Conservation (phyloP, 352 stramenopile species). For the Phytophthora uliginosa region DNA sequence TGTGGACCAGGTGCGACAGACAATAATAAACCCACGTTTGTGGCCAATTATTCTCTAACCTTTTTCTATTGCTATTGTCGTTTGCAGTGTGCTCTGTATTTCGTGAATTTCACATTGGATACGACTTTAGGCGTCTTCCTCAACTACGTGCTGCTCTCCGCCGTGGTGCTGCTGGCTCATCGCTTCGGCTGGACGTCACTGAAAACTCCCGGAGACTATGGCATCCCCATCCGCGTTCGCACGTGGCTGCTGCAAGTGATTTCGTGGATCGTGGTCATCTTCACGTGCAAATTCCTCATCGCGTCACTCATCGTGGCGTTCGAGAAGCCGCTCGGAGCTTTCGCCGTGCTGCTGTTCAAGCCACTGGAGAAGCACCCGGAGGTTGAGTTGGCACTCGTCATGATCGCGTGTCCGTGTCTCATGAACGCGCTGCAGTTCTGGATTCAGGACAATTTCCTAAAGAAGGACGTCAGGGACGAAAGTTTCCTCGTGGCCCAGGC, state of each 20-base stretch:
- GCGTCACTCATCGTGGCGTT: constrained; percentile 77
- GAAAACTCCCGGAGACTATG: constrained; percentile 82
- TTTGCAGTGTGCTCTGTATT: constrained; percentile 88
- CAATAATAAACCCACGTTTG: not conserved
- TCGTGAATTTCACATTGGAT: constrained; percentile 92
- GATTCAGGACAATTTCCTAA: constrained; percentile 93
- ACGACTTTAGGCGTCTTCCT: constrained; percentile 88
- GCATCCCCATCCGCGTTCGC: constrained; percentile 67
- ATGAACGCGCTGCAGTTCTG: constrained; percentile 94
- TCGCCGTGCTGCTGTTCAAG: constrained; percentile 77
- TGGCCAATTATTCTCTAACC: not conserved
- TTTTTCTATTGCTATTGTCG: not conserved
- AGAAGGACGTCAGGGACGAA: constrained; percentile 81
- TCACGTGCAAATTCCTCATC: constrained; percentile 83
- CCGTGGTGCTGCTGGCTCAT: constrained; percentile 59
- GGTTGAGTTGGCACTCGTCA: constrained; percentile 86
- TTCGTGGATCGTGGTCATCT: constrained; percentile 88
- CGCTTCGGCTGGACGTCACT: constrained; percentile 71
- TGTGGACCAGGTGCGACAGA: constrained; percentile 65
- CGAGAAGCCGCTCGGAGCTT: constrained; percentile 65
- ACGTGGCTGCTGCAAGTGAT: constrained; percentile 82
- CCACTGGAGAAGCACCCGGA: constrained; percentile 72
- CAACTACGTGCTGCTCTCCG: constrained; percentile 84
- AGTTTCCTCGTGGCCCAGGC: constrained; percentile 60
- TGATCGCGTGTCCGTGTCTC: constrained; percentile 89